These are phyloP conservation scores for Lyophyllum shimeji DNA, from an alignment of 768 basidiomycete genomes.

Conservation along the genomic window DNA sequence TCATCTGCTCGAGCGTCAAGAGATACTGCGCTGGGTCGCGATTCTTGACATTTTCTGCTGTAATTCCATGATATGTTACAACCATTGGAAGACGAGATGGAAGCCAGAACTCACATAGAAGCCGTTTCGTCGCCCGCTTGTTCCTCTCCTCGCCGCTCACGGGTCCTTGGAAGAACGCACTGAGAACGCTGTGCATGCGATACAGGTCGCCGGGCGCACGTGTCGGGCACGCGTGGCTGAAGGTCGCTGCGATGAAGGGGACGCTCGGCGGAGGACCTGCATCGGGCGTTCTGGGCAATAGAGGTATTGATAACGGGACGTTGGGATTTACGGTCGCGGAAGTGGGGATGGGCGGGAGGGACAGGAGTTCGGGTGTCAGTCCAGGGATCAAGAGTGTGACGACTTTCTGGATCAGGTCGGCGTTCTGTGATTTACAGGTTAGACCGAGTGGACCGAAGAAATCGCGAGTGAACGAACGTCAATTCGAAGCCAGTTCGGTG, in stretches of 20 bases:
- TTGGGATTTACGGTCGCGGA: conserved; percentile 57
- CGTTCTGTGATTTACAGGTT: conserved; percentile 50
- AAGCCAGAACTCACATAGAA: conserved; percentile 31
- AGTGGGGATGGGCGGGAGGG: conserved; percentile 69
- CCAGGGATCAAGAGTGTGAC: conserved; percentile 87
- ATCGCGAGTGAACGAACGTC: conserved; percentile 50
- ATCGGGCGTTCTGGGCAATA: conserved; percentile 26
- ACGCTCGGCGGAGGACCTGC: conserved; percentile 35
- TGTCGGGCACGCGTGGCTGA: conserved; percentile 92
- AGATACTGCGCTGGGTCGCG: conserved; percentile 70
- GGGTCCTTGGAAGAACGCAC: conserved; percentile 79
- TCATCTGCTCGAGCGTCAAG: conserved; percentile 81
- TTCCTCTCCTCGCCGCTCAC: conserved; percentile 81
- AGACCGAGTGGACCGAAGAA: background rate
- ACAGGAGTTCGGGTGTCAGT: conserved; percentile 70
- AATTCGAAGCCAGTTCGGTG: conserved; percentile 83
- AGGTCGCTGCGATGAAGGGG: conserved; percentile 74
- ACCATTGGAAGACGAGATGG: background rate
- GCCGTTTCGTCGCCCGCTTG: conserved; percentile 46
- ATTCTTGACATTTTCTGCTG: conserved; percentile 62
- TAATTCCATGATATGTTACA: conserved; percentile 12
- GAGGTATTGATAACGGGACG: conserved; percentile 41
- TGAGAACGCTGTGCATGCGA: conserved; percentile 83
- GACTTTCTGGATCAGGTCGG: conserved; percentile 70
- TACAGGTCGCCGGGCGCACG: conserved; percentile 87